Percentiles rank a stretch among this genome's conserved stretches.
Evolutionary conservation across 1,139 yeast species (phyloP).

Genomic region (Candida dubliniensis): DNA sequence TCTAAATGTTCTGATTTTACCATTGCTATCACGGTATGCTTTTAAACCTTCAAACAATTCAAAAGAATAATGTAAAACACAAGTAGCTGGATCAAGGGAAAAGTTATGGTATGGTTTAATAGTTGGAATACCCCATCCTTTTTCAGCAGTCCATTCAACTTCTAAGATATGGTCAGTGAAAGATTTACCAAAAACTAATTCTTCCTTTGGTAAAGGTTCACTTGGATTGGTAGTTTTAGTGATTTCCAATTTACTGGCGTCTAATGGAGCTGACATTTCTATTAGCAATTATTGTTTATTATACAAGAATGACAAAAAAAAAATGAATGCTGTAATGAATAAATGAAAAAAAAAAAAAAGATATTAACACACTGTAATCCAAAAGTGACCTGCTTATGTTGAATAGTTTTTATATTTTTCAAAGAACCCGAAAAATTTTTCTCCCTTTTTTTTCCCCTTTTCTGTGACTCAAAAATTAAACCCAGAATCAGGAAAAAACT

Average conservation of each 20-base stretch:
- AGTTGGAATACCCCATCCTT: constrained; percentile 86
- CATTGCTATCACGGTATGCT: constrained; percentile 77
- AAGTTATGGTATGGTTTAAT: constrained; percentile 83
- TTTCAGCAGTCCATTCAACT: constrained; percentile 72
- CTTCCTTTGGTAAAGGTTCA: constrained; percentile 64
- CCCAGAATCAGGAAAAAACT: too few relatives aligned
- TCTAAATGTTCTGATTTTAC: constrained; percentile 79
- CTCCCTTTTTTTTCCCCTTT: too few relatives aligned
- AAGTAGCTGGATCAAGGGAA: constrained; percentile 77
- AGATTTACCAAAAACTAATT: constrained; percentile 80
- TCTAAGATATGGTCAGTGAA: constrained; percentile 92
- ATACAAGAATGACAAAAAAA: neutral
- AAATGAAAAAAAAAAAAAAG: neutral
- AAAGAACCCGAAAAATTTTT: too few relatives aligned
- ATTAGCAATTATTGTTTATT: constrained; percentile 10
- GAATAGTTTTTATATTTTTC: too few relatives aligned
- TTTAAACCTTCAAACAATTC: constrained; percentile 96
- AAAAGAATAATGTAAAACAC: constrained; percentile 92
- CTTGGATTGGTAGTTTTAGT: constrained; percentile 62
- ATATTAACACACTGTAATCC: too few relatives aligned
- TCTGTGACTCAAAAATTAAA: too few relatives aligned
- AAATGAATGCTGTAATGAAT: neutral
- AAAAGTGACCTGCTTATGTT: too few relatives aligned
- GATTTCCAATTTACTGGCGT: constrained; percentile 66
- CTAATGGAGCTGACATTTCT: constrained; percentile 40